A percentile compares a stretch with the other conserved stretches of the same genome.
Evolutionary conservation across 129 eudicot genomes (phyloP).

Genomic region (Flaveria sonorensis): DNA sequence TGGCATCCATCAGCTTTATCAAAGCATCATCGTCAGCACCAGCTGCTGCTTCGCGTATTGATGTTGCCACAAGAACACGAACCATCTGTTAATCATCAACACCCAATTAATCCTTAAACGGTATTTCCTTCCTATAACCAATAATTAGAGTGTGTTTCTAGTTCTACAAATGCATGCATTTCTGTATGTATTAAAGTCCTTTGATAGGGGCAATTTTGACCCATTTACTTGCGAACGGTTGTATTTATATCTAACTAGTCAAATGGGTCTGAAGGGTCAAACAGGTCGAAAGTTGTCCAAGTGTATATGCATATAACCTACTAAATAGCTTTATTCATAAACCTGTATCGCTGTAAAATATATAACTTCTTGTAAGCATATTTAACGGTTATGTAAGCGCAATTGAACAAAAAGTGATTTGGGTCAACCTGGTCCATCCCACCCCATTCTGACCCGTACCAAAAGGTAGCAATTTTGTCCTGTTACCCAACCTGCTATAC

Average conservation of each 20-base stretch:
- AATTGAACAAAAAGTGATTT: no score
- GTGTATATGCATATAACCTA: background rate
- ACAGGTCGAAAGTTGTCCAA: background rate
- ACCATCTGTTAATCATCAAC: slow-evolving; percentile 64
- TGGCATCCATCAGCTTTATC: slow-evolving; percentile 89
- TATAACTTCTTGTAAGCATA: background rate
- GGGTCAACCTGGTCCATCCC: background rate
- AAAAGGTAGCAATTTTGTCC: background rate
- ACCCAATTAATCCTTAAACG: slow-evolving; percentile 14
- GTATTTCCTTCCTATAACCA: background rate
- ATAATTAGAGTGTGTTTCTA: background rate
- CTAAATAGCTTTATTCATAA: slow-evolving; percentile 1
- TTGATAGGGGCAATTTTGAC: background rate
- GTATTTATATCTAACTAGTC: background rate
- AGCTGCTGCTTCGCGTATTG: slow-evolving; percentile 94
- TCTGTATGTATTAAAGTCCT: background rate
- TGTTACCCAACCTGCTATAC: background rate
- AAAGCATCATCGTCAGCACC: slow-evolving; percentile 89
- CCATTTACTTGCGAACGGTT: background rate
- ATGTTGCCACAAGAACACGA: slow-evolving; percentile 94
- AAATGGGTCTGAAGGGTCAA: background rate
- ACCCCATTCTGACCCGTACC: background rate
- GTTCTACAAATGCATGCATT: background rate
- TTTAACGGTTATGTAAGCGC: background rate
- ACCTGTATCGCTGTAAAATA: background rate